A percentile compares a stretch with the other conserved stretches of the same genome.
phyloP scores from a whole-genome alignment of 2,329 filamentous ascomycete genomes.

The Orbilia oligospora region DNA sequence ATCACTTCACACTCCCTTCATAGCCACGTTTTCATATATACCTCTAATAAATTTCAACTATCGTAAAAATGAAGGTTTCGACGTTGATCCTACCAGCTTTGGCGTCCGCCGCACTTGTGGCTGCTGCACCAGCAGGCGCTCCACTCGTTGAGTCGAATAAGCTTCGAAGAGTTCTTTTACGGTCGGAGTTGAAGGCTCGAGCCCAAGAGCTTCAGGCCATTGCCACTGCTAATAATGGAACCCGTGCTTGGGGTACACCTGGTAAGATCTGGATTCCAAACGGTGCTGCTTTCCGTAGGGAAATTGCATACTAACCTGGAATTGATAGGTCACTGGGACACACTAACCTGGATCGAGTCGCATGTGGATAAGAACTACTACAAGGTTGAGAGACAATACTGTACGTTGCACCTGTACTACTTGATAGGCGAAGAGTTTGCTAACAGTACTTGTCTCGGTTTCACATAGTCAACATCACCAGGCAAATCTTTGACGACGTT shows the following conservation, averaged over 20 bases:
- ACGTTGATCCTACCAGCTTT: conserved; percentile 48
- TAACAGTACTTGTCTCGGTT: conserved; percentile 23
- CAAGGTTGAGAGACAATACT: conserved; percentile 56
- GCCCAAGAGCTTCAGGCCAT: conserved; percentile 69
- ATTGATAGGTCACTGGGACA: conserved; percentile 62
- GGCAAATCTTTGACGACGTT: conserved; percentile 36
- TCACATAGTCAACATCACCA: conserved; percentile 52
- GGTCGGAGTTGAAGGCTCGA: conserved; percentile 68
- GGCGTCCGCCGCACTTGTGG: conserved; percentile 49
- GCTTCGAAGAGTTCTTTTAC: conserved; percentile 67
- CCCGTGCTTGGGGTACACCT: conserved; percentile 69
- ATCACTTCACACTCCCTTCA: neutral
- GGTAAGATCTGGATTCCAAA: conserved; percentile 68
- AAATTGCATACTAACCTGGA: conserved; percentile 18
- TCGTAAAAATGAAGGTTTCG: conserved; percentile 47
- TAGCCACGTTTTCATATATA: neutral
- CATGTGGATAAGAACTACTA: conserved; percentile 48
- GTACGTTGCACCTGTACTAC: conserved; percentile 59
- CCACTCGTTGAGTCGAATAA: conserved; percentile 66
- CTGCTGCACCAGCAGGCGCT: conserved; percentile 38
- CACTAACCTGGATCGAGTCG: conserved; percentile 61
- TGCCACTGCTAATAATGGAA: conserved; percentile 67
- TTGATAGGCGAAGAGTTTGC: neutral
- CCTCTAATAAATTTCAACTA: conserved; percentile 10
- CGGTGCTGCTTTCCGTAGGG: neutral